Conservation (phyloP, 2,329 filamentous ascomycete genomes). For the Colletotrichum coccodes region DNA sequence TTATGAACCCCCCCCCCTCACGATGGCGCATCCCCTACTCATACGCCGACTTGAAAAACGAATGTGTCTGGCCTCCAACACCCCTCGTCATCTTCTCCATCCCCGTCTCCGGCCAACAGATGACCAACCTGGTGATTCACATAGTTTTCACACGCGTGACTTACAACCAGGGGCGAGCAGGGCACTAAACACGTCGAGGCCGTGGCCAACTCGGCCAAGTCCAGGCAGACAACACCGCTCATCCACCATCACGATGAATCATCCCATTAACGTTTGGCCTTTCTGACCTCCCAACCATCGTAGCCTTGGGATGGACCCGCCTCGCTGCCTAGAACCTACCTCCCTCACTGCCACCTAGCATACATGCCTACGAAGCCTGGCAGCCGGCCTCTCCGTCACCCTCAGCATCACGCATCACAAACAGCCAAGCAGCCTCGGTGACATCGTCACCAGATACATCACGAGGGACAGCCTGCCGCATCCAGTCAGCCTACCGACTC, state of each 20-base stretch:
- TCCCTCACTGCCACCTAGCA: too few relatives aligned
- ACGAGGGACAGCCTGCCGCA: neutral
- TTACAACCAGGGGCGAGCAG: neutral
- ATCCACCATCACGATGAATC: neutral
- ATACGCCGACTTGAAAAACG: neutral
- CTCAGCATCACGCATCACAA: too few relatives aligned
- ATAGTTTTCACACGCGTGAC: neutral
- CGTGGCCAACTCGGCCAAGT: neutral
- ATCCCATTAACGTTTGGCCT: neutral
- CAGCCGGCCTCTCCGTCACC: neutral
- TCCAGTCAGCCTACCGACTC: neutral
- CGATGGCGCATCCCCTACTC: neutral
- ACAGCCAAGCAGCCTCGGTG: neutral
- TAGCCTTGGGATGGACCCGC: neutral
- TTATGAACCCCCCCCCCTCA: neutral
- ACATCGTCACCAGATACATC: neutral
- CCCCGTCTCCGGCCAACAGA: neutral
- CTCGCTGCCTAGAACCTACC: neutral
- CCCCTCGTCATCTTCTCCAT: neutral
- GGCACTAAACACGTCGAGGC: neutral
- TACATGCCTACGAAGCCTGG: too few relatives aligned
- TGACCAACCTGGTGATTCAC: neutral
- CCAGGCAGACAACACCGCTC: neutral
- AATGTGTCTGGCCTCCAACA: neutral
- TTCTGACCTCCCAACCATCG: neutral